phyloP scores from a whole-genome alignment of 768 basidiomycete species.

The Tephrocybe sp. region DNA sequence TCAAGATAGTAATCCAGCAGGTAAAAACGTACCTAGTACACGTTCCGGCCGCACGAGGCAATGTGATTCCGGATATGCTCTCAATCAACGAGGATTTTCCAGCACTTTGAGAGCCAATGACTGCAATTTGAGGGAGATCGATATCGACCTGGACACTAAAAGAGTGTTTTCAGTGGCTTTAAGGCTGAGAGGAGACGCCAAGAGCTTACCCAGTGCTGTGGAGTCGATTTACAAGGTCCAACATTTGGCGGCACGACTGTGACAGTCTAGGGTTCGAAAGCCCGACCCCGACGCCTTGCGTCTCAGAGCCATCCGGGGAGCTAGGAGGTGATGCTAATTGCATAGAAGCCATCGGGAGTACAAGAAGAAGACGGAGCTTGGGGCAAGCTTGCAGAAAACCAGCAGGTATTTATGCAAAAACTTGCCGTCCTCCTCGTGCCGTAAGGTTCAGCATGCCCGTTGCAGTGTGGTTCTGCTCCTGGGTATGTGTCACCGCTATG shows the following conservation, averaged over 20 bases:
- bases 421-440: too few species aligned
- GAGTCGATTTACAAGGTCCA: conserved; percentile 53
- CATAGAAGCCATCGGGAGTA: not conserved
- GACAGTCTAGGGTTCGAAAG: conserved; percentile 40
- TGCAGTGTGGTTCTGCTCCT: too few species aligned
- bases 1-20: not conserved
- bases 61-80: conserved; percentile 67
- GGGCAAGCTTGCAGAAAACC: too few species aligned
- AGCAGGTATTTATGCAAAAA: too few species aligned
- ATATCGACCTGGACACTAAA: conserved; percentile 69
- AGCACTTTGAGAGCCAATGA: conserved; percentile 70
- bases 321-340: too few species aligned
- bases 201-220: conserved; percentile 50
- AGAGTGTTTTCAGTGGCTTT: not conserved
- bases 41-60: conserved; percentile 71
- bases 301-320: not conserved
- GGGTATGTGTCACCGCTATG: too few species aligned
- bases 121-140: conserved; percentile 70
- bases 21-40: conserved; percentile 56
- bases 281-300: conserved; percentile 45
- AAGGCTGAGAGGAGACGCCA: not conserved
- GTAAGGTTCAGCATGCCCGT: too few species aligned
- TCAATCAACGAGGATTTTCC: conserved; percentile 80
- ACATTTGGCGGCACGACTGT: conserved; percentile 40
- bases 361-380: not conserved